Base-by-base conservation (phyloP, 1,139 yeast genomes). In the Debaryomyces sp. region DNA sequence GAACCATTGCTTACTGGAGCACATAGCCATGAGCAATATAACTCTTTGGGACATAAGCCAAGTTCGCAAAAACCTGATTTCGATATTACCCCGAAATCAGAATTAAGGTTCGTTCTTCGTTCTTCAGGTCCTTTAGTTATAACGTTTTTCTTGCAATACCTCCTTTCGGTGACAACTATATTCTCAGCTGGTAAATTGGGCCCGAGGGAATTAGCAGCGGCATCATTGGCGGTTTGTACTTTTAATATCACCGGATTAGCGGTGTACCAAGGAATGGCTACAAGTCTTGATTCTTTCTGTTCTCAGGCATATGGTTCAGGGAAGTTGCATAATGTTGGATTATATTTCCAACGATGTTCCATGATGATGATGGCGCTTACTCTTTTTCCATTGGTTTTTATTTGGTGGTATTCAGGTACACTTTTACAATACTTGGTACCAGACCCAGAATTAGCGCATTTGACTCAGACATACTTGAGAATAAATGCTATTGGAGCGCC, bases 181-280 rank as follows among this genome's bases (percentile, higher is more conserved):
- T 78, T 73, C 55, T 67, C 80, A 2, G 74, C 80, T 15, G 84
- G 84, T 0, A 73, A 71, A 46, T 58, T 80, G 45, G 82, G 81
- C 1, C 64, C 77, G 7, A 61, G 59, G 41, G 79, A 77, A 50
- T 58, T 77, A 26, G 82, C 82, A 0, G 78, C 82, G 6, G 78
- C 77, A 4, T 75, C 82, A 0, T 64, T 78, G 39, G 80, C 80
- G 1, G 70, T 77, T 2, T 77, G 79, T 60, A 75, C 82, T 0
- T 77, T 77, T 57, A 77, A 74, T 51, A 77, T 77, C 43, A 74
- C 80, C 0, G 77, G 77, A 2, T 54, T 70, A 38, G 77, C 82
- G 1, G 64, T 79, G 1, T 77, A 76, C 53, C 80, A 77, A 44
- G 84, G 84, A 1, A 73, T 79, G 76, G 75, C 84, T n/a, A 79